Evolutionary conservation across 1,284 basidiomycete genomes (phyloP), one percentile per base, ranked within the genome.

Genomic region (Marasmius oreades): DNA sequence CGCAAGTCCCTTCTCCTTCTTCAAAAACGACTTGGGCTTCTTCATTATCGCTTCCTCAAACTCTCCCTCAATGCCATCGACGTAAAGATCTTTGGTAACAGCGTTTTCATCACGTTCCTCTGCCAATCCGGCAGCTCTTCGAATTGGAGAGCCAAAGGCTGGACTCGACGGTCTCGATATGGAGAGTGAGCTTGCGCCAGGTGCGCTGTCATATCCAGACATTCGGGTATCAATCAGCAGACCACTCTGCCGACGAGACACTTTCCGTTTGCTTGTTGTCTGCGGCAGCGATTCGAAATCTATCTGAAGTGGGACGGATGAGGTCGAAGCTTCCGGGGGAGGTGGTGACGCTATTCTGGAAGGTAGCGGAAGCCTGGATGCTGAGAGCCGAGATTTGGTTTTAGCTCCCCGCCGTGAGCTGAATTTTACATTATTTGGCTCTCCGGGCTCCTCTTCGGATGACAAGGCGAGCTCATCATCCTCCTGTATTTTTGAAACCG

Each of bases 231-330:
- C 69, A 12, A 77, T 76, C 58, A 90, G 68, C 45, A 89, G 69
- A 5, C 87, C 87, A 62, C 87, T 90, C 69, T 86, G 86, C 50
- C 87, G 74, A 59, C 88, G 75, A 55, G 79, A 72, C 7, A 79
- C 66, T 58, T 82, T 84, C 34, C 80, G 75, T 65, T 80, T 85
- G 36, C 73, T 43, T 12, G 52, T 33, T 67, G 52, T 67, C 52
- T 64, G 69, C 55, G 47, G 63, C 59, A 51, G 65, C 63, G 33
- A 67, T 64, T 39, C 62, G 54, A 76, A 48, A 59, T 72, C 64
- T 46, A 73, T 56, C 37, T 71, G 70, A 23, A 67, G 42, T 39
- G 62, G 57, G 31, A 52, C 45, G 28, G 44, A 52, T 1, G 54
- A 52, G 28, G 69, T 62, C 22, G 63, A 33, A 50, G 31, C 12